Base-by-base conservation (phyloP, 2,329 filamentous ascomycete genomes). In the Amauroascus verrucosus region DNA sequence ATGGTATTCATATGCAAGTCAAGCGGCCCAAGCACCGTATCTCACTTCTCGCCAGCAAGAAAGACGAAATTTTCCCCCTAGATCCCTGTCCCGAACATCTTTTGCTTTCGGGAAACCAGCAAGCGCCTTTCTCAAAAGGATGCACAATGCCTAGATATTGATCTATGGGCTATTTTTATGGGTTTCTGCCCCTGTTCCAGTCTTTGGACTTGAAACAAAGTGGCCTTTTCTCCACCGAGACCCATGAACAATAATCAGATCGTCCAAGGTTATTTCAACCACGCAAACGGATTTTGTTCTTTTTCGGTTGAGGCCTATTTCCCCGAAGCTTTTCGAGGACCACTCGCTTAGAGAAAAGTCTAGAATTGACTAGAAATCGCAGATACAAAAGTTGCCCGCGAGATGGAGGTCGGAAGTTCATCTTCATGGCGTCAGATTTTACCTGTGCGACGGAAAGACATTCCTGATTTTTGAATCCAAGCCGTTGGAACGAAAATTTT, bases 161-260 rank as follows among this genome's bases (percentile, higher is more conserved):
- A 50, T 20, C 48, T 28, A 35, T 35, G 48, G 48, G 18, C 40
- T 24, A 33, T 51, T 44, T 22, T 35, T 44, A 44, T 45, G 48
- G 26, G 40, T 51, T 51, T 18, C 18, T n/a, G 38, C 48, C 48
- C 48, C 48, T 51, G 48, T 51, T 45, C 48, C 48, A 44, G 41
- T 44, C 40, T 51, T 51, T 30, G 7, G 22, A 44, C 40, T 33
- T 51, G 48, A 51, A 51, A 51, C 48, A 44, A 43, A 22, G 48
- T 51, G 38, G 40, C 20, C 37, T 51, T 14, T 47, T 32, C 48
- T 44, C 48, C 48, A 51, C 48, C 28, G 22, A n/a, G 24, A 44
- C n/a, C 40, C 47, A 49, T 49, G 47, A 40, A 30, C 32, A 38
- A 35, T 43, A 14, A 26, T 22, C 48, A 38, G 26, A 35, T 11